Conservation (phyloP, 2,329 filamentous ascomycete species). For the Penicillium sclerotigenum region DNA sequence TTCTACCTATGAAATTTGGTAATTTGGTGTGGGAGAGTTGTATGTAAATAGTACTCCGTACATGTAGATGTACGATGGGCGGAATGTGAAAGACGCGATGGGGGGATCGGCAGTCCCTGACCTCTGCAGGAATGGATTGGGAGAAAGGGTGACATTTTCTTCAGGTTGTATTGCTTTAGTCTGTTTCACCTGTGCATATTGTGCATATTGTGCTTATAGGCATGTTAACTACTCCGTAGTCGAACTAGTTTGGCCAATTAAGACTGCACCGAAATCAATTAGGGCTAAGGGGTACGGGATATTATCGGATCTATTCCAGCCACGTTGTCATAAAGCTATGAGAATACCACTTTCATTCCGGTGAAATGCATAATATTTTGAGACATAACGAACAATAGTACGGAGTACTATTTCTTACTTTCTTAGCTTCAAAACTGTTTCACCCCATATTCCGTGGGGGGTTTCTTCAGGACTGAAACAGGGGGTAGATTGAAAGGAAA, state of each 20-base stretch:
- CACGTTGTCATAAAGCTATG: background rate
- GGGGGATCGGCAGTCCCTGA: background rate
- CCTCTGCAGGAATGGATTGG: conserved; percentile 7
- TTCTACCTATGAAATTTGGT: background rate
- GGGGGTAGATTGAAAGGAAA: background rate
- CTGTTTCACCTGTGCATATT: background rate
- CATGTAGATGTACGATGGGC: background rate
- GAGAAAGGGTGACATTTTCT: background rate
- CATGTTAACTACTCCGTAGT: no score
- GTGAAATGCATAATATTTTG: background rate
- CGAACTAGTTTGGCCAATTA: no score
- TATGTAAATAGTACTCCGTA: background rate
- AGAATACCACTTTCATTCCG: background rate
- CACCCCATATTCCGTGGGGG: conserved; percentile 4
- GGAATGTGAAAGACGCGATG: background rate
- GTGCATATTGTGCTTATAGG: no score
- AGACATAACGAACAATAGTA: no score
- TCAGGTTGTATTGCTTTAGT: background rate
- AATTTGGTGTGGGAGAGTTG: background rate
- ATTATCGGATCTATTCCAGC: background rate
- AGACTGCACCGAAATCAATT: background rate
- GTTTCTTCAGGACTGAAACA: background rate
- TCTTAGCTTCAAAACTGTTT: background rate
- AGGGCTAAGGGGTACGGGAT: background rate
- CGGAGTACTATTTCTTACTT: background rate